Evolutionary conservation across 345 rosid species (phyloP).

Genomic region (Eucalyptus cloeziana): DNA sequence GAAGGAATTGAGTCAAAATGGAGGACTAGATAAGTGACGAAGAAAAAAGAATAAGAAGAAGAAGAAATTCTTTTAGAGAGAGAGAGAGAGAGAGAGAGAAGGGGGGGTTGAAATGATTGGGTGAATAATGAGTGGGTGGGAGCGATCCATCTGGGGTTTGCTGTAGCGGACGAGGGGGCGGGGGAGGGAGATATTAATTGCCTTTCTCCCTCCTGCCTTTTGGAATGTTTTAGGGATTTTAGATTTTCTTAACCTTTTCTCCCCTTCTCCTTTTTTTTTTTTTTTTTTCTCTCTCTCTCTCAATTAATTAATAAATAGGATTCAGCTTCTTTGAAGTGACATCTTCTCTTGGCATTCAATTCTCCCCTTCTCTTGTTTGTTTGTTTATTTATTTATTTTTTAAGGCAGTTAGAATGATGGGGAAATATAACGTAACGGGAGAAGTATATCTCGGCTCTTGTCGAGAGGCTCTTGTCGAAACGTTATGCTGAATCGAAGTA

Average conservation of each 20-base stretch:
- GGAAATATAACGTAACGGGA: not conserved
- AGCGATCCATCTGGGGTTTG: constrained; percentile 4
- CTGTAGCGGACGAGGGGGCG: constrained; percentile 48
- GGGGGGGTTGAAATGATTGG: constrained; percentile 19
- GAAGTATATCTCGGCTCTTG: no score
- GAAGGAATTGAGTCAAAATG: not conserved
- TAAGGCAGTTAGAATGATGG: no score
- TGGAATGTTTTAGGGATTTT: constrained; percentile 26
- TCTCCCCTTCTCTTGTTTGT: not conserved
- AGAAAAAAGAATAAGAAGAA: no score
- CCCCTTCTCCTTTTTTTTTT: no score
- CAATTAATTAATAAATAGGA: not conserved
- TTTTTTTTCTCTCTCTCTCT: not conserved
- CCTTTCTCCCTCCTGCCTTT: not conserved
- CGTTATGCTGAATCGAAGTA: not conserved
- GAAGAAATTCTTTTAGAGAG: not conserved
- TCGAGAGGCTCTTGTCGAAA: not conserved
- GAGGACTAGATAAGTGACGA: not conserved
- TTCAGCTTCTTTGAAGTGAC: not conserved
- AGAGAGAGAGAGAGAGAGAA: constrained; percentile 4
- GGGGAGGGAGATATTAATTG: constrained; percentile 21
- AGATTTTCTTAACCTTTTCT: not conserved
- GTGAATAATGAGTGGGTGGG: constrained; percentile 49
- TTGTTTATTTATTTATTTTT: fast-evolving
- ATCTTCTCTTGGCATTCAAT: not conserved